phyloP scores from a whole-genome alignment of 441 rosid genomes.

The Viola pubescens region DNA sequence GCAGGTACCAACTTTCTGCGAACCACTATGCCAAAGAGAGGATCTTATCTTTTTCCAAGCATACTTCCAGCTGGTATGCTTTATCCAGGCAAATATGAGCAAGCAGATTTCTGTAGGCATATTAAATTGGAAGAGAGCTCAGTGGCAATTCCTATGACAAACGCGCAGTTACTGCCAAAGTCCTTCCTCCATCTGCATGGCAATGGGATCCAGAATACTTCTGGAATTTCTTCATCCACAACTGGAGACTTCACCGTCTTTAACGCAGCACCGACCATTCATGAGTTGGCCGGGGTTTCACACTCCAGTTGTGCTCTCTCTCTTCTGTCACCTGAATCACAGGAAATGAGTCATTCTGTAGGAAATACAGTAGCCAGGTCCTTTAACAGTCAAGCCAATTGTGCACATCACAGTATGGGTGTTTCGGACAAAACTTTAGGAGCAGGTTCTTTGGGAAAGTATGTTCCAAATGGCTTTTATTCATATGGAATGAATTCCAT shows the following conservation, averaged over 20 bases:
- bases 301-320: constrained; percentile 74
- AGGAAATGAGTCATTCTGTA: constrained; percentile 29
- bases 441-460: constrained; percentile 15
- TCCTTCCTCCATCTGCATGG: constrained; percentile 24
- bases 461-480: constrained; percentile 15
- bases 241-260: constrained; percentile 24
- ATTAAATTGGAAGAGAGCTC: constrained; percentile 26
- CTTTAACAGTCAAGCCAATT: constrained; percentile 25
- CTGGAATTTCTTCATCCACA: constrained; percentile 24
- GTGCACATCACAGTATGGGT: constrained; percentile 12
- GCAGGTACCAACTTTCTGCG: constrained; percentile 35
- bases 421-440: constrained; percentile 20
- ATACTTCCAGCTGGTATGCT: constrained; percentile 19
- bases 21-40: constrained; percentile 22
- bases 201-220: constrained; percentile 21
- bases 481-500: constrained; percentile 22
- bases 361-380: constrained; percentile 29
- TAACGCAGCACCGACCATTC: constrained; percentile 29
- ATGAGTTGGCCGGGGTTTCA: constrained; percentile 35
- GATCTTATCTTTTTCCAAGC: constrained; percentile 35
- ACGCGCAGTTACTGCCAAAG: constrained; percentile 20
- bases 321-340: constrained; percentile 87
- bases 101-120: constrained; percentile 17
- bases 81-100: constrained; percentile 26
- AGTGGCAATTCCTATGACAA: constrained; percentile 7